A percentile compares a stretch with the other conserved stretches of the same genome.
Evolutionary conservation across 1,284 basidiomycete genomes (phyloP).

Genomic region (Golubevia pallescens): DNA sequence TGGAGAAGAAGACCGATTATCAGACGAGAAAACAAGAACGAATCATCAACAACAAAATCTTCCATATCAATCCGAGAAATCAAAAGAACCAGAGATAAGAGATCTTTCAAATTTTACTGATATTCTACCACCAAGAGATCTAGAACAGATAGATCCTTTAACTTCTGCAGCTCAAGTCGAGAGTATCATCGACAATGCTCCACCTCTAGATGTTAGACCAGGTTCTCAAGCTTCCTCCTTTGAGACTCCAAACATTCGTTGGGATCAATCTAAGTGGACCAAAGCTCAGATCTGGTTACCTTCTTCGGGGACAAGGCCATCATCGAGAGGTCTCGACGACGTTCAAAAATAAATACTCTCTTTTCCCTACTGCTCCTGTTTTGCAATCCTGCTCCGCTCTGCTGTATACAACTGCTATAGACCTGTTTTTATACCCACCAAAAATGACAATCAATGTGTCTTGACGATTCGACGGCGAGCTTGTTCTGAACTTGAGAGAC

Average conservation of each 20-base stretch:
- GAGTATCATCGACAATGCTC: background rate
- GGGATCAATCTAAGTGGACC: background rate
- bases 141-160: background rate
- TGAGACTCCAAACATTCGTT: background rate
- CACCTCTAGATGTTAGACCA: background rate
- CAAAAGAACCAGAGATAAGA: background rate
- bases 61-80: background rate
- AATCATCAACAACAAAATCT: background rate
- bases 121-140: too few species aligned
- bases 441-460: too few species aligned
- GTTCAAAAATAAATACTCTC: too few species aligned
- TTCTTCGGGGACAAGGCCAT: background rate
- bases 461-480: too few species aligned
- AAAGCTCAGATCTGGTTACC: background rate
- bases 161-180: background rate
- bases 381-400: too few species aligned
- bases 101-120: background rate
- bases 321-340: too few species aligned
- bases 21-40: background rate
- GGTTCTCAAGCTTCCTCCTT: background rate
- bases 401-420: too few species aligned
- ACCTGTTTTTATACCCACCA: too few species aligned
- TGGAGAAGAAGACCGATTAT: background rate
- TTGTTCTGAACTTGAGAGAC: too few species aligned
- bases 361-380: too few species aligned